phyloP scores from a whole-genome alignment of 1,139 yeast genomes.

The Meyerozyma guilliermondii region DNA sequence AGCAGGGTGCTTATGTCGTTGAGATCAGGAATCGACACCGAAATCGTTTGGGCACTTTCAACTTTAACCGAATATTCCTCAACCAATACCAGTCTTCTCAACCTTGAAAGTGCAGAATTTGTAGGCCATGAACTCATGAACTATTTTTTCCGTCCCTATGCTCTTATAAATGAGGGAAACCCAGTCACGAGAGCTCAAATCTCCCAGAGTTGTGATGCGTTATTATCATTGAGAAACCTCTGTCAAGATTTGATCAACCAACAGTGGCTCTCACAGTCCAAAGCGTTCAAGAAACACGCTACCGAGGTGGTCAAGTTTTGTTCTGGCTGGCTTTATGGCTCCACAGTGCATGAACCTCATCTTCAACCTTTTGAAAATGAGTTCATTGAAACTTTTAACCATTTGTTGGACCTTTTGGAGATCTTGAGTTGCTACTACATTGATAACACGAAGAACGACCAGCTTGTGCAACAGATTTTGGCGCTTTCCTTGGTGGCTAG shows the following conservation, averaged over 20 bases:
- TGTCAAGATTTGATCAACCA: conserved; percentile 82
- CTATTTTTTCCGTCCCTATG: conserved; percentile 33
- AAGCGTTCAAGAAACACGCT: conserved; percentile 41
- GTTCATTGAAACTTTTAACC: conserved; percentile 58
- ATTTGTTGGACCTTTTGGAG: conserved; percentile 76
- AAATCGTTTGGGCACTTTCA: conserved; percentile 62
- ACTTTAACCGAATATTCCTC: conserved; percentile 55
- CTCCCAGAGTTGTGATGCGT: conserved; percentile 51
- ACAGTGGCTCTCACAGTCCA: conserved; percentile 62
- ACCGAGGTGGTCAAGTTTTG: conserved; percentile 47
- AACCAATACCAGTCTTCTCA: conserved; percentile 42
- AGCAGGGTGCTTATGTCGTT: conserved; percentile 62
- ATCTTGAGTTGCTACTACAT: conserved; percentile 78
- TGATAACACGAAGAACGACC: conserved; percentile 63
- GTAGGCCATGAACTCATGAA: conserved; percentile 48
- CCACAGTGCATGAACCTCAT: conserved; percentile 10
- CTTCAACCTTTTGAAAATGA: conserved; percentile 31
- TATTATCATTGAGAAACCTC: conserved; percentile 71
- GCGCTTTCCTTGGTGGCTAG: conserved; percentile 40
- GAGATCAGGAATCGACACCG: conserved; percentile 52
- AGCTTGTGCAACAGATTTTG: conserved; percentile 49
- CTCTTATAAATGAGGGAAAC: conserved; percentile 19
- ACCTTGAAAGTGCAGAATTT: conserved; percentile 44
- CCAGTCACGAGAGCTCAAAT: conserved; percentile 30
- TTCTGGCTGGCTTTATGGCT: conserved; percentile 31